Evolutionary conservation across 1,284 basidiomycete genomes (phyloP), one percentile per base, ranked within the genome.

Genomic region (Sphaerobolus stellatus): DNA sequence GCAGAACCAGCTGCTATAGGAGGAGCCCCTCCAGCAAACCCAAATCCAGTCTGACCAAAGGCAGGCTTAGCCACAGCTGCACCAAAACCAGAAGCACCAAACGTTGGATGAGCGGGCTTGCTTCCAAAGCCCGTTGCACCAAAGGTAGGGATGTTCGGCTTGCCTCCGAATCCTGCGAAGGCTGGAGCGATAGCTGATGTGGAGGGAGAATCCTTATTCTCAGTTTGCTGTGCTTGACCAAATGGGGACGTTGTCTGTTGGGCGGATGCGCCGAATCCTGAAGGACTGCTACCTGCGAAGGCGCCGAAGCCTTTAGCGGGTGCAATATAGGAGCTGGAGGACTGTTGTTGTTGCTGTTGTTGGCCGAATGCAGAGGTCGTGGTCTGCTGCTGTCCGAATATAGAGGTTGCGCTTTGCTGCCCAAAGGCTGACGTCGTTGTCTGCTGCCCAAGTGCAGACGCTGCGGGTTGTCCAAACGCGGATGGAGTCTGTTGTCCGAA

Each of bases 41-140:
- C 58, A 27, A 73, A 73, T 13, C 48, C 54, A 6, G 60, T 54
- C 38, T 65, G 56, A 20, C 66, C 66, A 57, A 69, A 68, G 1
- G 59, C 61, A 25, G 66, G 45, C n/a, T n/a, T n/a, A n/a, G n/a
- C n/a, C n/a, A n/a, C n/a, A 50, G 43, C 29, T 9, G 43, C 33
- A 24, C 54, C 61, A 54, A 60, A 64, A 50, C 30, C 61, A 31
- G 33, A 54, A 20, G 44, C 53, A 31, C 50, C 58, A 30, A 56
- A 49, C 38, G 54, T 29, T 11, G 40, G 28, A 11, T 30, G 28
- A 13, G 54, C 24, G 28, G 22, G 52, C 31, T 48, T 44, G n/a
- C 30, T 48, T 28, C 40, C 57, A 45, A 49, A 56, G 22, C 44
- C 38, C 27, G 54, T 27, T 20, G 56, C n/a, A 20, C 68, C 68